Conservation (phyloP, 345 rosid genomes). For the Sonneratia caseolaris region DNA sequence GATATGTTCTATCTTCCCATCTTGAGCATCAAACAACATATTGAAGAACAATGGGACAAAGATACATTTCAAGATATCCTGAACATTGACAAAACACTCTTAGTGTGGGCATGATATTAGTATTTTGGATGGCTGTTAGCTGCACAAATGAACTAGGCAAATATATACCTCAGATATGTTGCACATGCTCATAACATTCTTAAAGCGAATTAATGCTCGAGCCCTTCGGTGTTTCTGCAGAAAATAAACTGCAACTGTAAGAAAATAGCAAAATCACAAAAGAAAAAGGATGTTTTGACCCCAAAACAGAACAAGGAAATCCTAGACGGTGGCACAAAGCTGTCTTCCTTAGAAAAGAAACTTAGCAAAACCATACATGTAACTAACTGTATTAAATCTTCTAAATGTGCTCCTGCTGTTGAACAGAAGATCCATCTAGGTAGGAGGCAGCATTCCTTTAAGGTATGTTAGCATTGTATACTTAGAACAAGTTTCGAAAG, state of each 20-base stretch:
- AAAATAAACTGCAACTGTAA: conserved; percentile 2
- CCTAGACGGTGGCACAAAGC: neutral
- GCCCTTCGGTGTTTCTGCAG: conserved; percentile 74
- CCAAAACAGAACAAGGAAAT: neutral
- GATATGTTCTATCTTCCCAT: conserved; percentile 53
- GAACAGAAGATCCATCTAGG: neutral
- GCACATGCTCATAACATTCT: conserved; percentile 33
- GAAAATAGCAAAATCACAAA: neutral
- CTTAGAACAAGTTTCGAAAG: neutral
- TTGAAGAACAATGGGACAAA: conserved; percentile 74
- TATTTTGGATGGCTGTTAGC: neutral
- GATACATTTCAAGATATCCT: conserved; percentile 65
- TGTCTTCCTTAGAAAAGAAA: neutral
- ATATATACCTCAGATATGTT: conserved; percentile 20
- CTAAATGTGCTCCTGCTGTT: neutral
- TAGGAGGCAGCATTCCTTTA: neutral
- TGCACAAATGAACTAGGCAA: neutral
- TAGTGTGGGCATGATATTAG: conserved; percentile 1
- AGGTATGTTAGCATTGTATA: neutral
- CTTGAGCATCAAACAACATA: conserved; percentile 70
- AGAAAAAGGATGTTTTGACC: neutral
- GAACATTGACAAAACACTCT: conserved; percentile 15
- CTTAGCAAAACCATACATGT: neutral
- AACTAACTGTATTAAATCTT: neutral
- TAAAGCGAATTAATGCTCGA: conserved; percentile 59